Evolutionary conservation across 1,284 basidiomycete genomes (phyloP), one percentile per base, ranked within the genome.

Genomic region (Pascua guehoae): DNA sequence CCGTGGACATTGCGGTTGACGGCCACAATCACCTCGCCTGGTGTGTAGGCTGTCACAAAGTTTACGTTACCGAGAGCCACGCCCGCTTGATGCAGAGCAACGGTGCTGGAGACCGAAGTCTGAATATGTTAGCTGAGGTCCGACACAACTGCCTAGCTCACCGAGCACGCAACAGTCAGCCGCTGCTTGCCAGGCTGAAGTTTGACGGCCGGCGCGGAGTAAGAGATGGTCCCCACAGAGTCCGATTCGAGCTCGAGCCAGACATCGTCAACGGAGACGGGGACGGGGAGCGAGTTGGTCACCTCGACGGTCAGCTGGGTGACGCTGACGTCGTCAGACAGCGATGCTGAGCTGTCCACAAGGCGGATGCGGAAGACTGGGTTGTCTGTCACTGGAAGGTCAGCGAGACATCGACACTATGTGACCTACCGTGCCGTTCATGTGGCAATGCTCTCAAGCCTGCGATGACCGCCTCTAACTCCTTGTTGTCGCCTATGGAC

Each of bases 161-260:
- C 76, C 0, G 66, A 54, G 49, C 71, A 74, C 5, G 51, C 55
- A 2, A 69, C 57, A 10, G 53, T 54, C 12, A 77, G 16, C 1
- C 47, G 44, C 45, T 76, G 76, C 3, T 45, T 17, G 1, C 74
- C 76, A 0, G 71, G 68, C n/a, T 60, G 36, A 12, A 78, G 58
- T 1, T 38, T 56, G 4, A 53, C 39, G 0, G 49, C 44, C 0
- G 62, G 66, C 0, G 63, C 60, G 3, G 57, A 51, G 47, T 71
- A 76, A 24, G 55, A 57, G 41, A 78, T 63, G 32, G 58, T 54
- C 16, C 71, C 69, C 2, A 63, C 63, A 10, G 58, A 41, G 7
- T 56, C 45, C 11, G 70, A 68, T 2, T 65, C 62, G 8, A 77
- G 56, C 10, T 66, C 65, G 14, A 75, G 56, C 8, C 59, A 52